phyloP scores from a whole-genome alignment of 1,139 yeast genomes.

The Yamadazyma siamensis region DNA sequence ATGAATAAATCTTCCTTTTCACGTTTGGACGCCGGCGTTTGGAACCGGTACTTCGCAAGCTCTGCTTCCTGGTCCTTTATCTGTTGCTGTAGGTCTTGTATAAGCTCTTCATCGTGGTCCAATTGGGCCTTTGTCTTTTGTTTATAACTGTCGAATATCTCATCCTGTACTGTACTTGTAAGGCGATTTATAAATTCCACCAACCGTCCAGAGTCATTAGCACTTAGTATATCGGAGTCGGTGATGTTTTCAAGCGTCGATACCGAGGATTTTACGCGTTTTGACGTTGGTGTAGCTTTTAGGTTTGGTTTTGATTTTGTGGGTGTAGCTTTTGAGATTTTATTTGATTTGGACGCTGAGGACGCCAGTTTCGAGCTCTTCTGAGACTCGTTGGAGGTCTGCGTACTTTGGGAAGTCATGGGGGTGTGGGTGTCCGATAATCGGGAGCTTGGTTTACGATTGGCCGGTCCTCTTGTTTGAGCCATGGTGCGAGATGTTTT shows the following conservation, averaged over 20 bases:
- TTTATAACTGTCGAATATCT: constrained; percentile 27
- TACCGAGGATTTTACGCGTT: constrained; percentile 3
- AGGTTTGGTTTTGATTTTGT: neutral
- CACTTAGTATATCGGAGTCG: constrained; percentile 31
- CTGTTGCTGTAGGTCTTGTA: constrained; percentile 19
- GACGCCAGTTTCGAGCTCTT: constrained; percentile 2
- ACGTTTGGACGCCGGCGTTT: neutral
- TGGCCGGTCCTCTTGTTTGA: constrained; percentile 14
- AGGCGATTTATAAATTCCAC: constrained; percentile 30
- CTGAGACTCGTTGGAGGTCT: neutral
- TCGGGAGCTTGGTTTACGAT: constrained; percentile 6
- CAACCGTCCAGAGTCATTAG: constrained; percentile 25
- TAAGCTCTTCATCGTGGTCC: constrained; percentile 26
- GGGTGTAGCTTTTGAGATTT: constrained; percentile 2
- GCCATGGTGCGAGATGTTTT: constrained; percentile 8
- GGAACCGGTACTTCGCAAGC: neutral
- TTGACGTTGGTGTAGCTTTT: constrained; percentile 3
- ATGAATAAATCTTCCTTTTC: constrained; percentile 9
- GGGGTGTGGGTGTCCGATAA: neutral
- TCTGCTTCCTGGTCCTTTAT: constrained; percentile 17
- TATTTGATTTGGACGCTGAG: constrained; percentile 3
- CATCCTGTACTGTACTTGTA: constrained; percentile 36
- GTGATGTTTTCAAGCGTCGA: constrained; percentile 17
- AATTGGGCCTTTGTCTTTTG: constrained; percentile 25
- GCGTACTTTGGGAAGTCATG: neutral